Evolutionary conservation across 1,139 yeast species (phyloP).

Genomic region (Diutina ranongensis): DNA sequence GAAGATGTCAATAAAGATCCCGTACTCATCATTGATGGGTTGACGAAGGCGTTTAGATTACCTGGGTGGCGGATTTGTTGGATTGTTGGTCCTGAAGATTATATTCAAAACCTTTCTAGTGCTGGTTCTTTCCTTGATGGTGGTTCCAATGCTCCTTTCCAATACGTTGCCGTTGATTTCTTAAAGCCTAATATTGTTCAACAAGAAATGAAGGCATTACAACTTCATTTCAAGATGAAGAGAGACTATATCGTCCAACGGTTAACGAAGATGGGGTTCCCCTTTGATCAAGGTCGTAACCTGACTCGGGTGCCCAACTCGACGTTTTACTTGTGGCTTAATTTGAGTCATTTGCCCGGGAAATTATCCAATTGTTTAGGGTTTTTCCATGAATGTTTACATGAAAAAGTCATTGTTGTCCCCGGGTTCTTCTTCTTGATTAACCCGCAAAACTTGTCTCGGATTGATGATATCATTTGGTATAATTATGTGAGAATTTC

Average conservation of each 20-base stretch:
- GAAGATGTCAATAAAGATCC: conserved; percentile 53
- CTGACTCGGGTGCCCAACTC: conserved; percentile 37
- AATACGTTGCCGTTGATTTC: conserved; percentile 49
- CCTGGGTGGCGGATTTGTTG: conserved; percentile 68
- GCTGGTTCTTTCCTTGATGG: conserved; percentile 61
- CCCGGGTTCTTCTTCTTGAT: conserved; percentile 61
- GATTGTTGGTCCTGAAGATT: conserved; percentile 58
- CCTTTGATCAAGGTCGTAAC: conserved; percentile 26
- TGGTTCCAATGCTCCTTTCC: conserved; percentile 57
- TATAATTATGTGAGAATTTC: conserved; percentile 51
- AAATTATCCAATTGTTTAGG: conserved; percentile 53
- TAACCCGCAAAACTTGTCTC: conserved; percentile 53
- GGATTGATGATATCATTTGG: conserved; percentile 53
- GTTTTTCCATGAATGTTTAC: conserved; percentile 58
- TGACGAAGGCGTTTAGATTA: conserved; percentile 53
- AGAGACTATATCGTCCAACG: conserved; percentile 48
- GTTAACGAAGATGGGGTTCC: conserved; percentile 46
- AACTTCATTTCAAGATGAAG: conserved; percentile 48
- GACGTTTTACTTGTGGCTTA: conserved; percentile 56
- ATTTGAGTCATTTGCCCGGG: conserved; percentile 46
- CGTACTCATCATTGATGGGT: conserved; percentile 51
- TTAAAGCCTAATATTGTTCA: conserved; percentile 41
- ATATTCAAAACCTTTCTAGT: conserved; percentile 44
- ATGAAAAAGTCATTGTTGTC: conserved; percentile 52
- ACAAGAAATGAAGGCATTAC: conserved; percentile 50